Evolutionary conservation across 192 early-diverging fungal species (phyloP), one percentile per base, ranked within the genome.

Genomic region (Spizellomyces punctatus): DNA sequence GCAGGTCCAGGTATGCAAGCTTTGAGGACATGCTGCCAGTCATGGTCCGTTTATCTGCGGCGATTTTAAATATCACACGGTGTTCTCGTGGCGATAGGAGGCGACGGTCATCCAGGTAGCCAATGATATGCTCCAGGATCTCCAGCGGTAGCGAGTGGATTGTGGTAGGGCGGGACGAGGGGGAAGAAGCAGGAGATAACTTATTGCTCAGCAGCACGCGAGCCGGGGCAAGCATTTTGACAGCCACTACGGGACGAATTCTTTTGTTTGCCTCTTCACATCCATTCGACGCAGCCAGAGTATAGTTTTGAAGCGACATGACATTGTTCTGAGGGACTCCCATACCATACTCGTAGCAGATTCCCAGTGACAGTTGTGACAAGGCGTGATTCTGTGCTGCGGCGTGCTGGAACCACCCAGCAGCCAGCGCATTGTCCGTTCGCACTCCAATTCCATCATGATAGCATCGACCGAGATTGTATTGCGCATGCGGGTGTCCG

Each of bases 281-380:
- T 9, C 72, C 78, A 42, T 71, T 77, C 4, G 46, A 46, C n/a
- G 71, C 74, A 8, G 86, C 84, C 10, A 54, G 59, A 62, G 50
- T 22, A 61, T 83, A 88, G 56, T 71, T 65, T 10, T 76, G 60
- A 54, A 86, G 71, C 10, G 89, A 85, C 59, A 72, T 64, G n/a
- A 79, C 74, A 65, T 81, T 83, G 57, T 89, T 77, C 17, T 78
- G 78, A 8, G 71, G 67, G 6, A 87, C 69, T 16, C 93, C 93
- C 6, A 94, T 77, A 10, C 91, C 93, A 64, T 87, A 87, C 74
- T 95, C 93, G 74, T 87, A 83, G 60, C 89, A 91, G 63, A 93
- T 89, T 6, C 86, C 93, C 22, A 92, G 79, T 45, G 81, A 92
- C n/a, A 83, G 74, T 47, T 81, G 69, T 8, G 81, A 76, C 10